Evolutionary conservation across 169 alveolate species (phyloP), one percentile per base, ranked within the genome.

Genomic region (Neospora caninum): DNA sequence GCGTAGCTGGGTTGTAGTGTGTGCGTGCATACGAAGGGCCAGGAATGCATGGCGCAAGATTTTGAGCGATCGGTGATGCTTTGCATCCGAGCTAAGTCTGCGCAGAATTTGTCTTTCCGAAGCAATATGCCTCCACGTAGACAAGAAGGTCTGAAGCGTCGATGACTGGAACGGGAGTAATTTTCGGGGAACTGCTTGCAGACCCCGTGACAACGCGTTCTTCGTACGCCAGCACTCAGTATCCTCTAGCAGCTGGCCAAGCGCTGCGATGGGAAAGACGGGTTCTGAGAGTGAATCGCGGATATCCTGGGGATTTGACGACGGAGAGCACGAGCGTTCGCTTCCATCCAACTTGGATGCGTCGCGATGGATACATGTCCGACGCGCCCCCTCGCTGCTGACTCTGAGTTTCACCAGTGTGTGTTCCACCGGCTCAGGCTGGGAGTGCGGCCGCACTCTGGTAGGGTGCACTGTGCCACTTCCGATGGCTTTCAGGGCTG

Each of bases 91-190:
- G 89, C 7, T 18, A 0, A 82, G 64, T 18, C 41, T 42, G 7
- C 89, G 53, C 53, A 82, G 58, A 7, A 82, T 64, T 6, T 38
- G 53, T 31, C 64, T 36, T 31, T 82, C 89, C 16, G 53, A 29
- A 16, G 67, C 64, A 42, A 43, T 42, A 20, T 36, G 89, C 67
- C 41, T 82, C 89, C 89, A 82, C 2, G 39, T 31, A 29, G 34
- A 9, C 54, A 82, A 20, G 27, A 82, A 82, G 31, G 64, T 82
- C n/a, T 82, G 89, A 18, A 82, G 89, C 39, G 18, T 7, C 10
- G 89, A 41, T 6, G 34, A 38, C 89, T 82, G 67, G 29, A 82
- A 29, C 13, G 89, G 89, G 39, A 82, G 89, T 27, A 82, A 29
- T 9, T 78, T 78, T 20, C 45, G 22, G 1, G 86, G 86, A 20